Conservation (phyloP, 305 asterid species). For the Stenogyne calaminthoides region DNA sequence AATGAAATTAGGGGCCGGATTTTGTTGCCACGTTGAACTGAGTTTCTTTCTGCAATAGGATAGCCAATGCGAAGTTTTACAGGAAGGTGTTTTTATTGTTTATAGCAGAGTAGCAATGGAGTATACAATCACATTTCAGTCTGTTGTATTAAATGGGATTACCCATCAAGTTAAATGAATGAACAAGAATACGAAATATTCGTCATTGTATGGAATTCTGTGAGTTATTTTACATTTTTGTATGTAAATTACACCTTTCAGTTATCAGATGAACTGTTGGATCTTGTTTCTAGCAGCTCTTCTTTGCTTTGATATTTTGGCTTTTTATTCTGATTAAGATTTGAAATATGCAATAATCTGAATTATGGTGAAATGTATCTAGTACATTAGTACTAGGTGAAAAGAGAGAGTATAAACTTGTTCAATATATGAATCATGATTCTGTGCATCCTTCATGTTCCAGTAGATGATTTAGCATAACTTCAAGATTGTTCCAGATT, state of each 20-base stretch:
- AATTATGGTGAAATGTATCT: too few species aligned
- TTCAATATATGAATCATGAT: neutral
- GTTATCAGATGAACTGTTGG: neutral
- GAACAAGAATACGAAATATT: conserved; percentile 17
- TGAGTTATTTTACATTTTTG: neutral
- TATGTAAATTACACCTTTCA: neutral
- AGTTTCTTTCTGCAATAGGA: conserved; percentile 23
- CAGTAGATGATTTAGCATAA: neutral
- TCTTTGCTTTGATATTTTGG: neutral
- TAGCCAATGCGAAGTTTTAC: conserved; percentile 24
- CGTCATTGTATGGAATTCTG: neutral
- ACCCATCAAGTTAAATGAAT: conserved; percentile 5
- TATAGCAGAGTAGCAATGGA: conserved; percentile 17
- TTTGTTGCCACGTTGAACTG: conserved; percentile 9
- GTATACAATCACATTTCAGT: neutral
- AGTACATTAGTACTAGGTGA: too few species aligned
- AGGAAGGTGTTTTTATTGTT: neutral
- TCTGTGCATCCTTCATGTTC: neutral
- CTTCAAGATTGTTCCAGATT: neutral
- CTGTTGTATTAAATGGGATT: neutral
- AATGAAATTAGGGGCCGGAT: neutral
- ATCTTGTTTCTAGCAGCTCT: neutral
- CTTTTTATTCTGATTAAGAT: neutral
- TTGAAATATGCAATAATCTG: too few species aligned
- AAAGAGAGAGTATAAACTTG: too few species aligned